These are phyloP conservation scores for Hysterium pulicare DNA, from an alignment of 2,329 filamentous ascomycete genomes.

Conservation along the genomic window DNA sequence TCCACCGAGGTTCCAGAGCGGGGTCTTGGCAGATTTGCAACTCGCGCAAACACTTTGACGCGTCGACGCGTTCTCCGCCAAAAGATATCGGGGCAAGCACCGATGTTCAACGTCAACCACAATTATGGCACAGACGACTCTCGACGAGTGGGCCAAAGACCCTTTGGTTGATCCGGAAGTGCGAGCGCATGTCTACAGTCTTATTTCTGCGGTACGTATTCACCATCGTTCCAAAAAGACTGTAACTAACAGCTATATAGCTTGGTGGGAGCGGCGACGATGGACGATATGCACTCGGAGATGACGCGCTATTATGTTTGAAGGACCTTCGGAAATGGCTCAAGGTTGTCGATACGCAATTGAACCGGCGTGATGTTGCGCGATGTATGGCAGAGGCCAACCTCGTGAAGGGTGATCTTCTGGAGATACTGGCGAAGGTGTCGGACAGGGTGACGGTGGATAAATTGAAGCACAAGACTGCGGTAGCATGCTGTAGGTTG, in stretches of 20 bases:
- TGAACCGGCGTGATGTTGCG: conserved; percentile 90
- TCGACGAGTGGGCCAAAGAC: conserved; percentile 45
- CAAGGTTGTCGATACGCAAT: conserved; percentile 88
- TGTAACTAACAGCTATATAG: conserved; percentile 48
- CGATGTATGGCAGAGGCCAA: conserved; percentile 90
- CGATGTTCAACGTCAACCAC: conserved; percentile 23
- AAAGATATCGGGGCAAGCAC: not conserved
- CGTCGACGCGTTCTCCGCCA: not conserved
- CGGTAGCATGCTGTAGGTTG: conserved; percentile 68
- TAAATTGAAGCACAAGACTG: conserved; percentile 73
- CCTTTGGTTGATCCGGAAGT: conserved; percentile 78
- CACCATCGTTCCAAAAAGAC: not conserved
- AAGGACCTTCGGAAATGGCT: conserved; percentile 96
- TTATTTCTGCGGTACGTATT: conserved; percentile 78
- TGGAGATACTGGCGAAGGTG: conserved; percentile 78
- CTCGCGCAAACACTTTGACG: not conserved
- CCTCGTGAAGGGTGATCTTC: conserved; percentile 80
- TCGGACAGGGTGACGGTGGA: conserved; percentile 69
- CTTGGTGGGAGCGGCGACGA: conserved; percentile 82
- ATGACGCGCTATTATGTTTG: conserved; percentile 86
- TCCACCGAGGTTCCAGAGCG: not conserved
- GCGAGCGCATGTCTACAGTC: conserved; percentile 86
- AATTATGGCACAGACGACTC: conserved; percentile 32
- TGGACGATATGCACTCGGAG: conserved; percentile 81
- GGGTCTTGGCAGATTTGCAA: not conserved